Evolutionary conservation across 2,329 filamentous ascomycete species (phyloP), one percentile per base, ranked within the genome.

Genomic region (Nemania sp.): DNA sequence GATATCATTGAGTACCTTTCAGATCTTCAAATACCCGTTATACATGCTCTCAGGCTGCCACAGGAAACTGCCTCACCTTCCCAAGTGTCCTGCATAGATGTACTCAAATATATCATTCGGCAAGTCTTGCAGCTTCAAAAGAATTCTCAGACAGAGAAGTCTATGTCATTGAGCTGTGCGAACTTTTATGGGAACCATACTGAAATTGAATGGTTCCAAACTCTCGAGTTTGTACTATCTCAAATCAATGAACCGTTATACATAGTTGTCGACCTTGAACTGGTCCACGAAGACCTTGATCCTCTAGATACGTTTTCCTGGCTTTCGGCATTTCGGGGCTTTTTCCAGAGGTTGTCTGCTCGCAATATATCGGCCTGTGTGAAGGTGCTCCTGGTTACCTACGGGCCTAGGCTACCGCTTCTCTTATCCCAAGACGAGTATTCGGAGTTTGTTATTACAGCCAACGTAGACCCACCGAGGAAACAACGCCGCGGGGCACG

Each of bases 101-200:
- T 59, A 18, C 47, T 61, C n/a, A 52, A 53, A 32, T 61, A 61
- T 15, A 6, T 61, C n/a, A 3, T 61, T 2, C 20, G 29, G 13
- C 58, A 61, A 20, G 58, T 43, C 5, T 24, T 61, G 15, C 45
- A 43, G 11, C 11, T 27, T 7, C 26, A 8, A 5, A 7, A 41
- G 15, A n/a, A 2, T 5, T 2, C 11, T 7, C 29, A 61, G 22
- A 61, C 58, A 3, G 45, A 61, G 27, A 61, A 29, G 47, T 61
- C 29, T 5, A 51, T 61, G 49, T 61, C 58, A 11, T 27, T 61
- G 7, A 52, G 29, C 27, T 61, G 58, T 26, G 58, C 58, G 7
- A 22, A 20, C 15, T 49, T 59, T 22, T 13, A 59, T 18, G 18
- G 43, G 5, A 22, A 20, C 10, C 8, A 20, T n/a, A 20, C 41